Conservation (phyloP, 2,329 filamentous ascomycete species). For the Calonectria pseudoturangicola region DNA sequence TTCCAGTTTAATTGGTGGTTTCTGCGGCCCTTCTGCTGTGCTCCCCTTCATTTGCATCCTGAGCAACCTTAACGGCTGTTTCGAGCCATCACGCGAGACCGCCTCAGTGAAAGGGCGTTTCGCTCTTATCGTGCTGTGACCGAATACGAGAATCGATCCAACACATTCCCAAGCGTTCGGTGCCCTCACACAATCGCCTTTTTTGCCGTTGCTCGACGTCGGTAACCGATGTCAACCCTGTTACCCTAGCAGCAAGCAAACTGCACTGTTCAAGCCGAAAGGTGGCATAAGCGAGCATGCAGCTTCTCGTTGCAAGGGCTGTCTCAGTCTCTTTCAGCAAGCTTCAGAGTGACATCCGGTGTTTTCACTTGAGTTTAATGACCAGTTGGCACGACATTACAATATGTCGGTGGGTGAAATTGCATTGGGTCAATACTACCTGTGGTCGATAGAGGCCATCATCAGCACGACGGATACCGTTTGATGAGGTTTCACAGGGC, state of each 20-base stretch:
- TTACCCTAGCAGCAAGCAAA: constrained; percentile 43
- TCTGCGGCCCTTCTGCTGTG: constrained; percentile 8
- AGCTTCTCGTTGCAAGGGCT: constrained; percentile 36
- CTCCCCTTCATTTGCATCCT: constrained; percentile 11
- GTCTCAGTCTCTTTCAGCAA: constrained; percentile 21
- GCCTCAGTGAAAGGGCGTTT: constrained; percentile 7
- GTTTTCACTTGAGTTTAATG: not conserved
- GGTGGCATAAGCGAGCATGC: constrained; percentile 50
- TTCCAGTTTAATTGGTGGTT: constrained; percentile 33
- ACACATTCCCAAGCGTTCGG: not conserved
- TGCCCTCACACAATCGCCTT: constrained; percentile 31
- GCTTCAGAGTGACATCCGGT: not conserved
- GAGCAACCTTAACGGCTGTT: constrained; percentile 3
- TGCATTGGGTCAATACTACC: not conserved
- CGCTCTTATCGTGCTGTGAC: not conserved
- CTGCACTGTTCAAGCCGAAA: constrained; percentile 39
- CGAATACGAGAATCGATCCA: constrained; percentile 27
- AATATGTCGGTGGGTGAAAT: not conserved
- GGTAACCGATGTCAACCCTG: constrained; percentile 46
- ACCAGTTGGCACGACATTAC: not conserved
- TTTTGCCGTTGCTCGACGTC: constrained; percentile 50
- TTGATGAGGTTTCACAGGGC: too few species aligned
- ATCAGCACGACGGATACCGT: not conserved
- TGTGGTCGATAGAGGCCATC: not conserved
- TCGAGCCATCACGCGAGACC: not conserved